phyloP scores from a whole-genome alignment of 1,139 yeast genomes.

The Eremothecium gossypii region DNA sequence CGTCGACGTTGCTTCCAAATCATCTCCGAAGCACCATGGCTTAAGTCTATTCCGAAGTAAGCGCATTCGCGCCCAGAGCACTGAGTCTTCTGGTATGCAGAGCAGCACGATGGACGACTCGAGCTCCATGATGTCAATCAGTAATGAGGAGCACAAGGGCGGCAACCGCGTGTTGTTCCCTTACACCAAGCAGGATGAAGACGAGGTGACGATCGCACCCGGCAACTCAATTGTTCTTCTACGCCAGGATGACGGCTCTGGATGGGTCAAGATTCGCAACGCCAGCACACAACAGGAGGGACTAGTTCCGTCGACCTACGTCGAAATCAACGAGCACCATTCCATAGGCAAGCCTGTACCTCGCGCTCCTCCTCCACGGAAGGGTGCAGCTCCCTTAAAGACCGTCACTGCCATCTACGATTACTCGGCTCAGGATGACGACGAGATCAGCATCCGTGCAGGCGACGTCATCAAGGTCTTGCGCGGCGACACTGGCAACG shows the following conservation, averaged over 20 bases:
- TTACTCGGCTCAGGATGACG: slow-evolving; percentile 73
- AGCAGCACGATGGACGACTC: slow-evolving; percentile 10
- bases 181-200: slow-evolving; percentile 64
- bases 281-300: slow-evolving; percentile 44
- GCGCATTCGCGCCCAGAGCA: slow-evolving; percentile 5
- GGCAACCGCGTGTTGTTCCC: slow-evolving; percentile 53
- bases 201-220: slow-evolving; percentile 54
- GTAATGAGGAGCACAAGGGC: slow-evolving; percentile 6
- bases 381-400: slow-evolving; percentile 39
- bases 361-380: slow-evolving; percentile 74
- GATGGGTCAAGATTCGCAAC: slow-evolving; percentile 67
- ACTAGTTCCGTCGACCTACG: slow-evolving; percentile 77
- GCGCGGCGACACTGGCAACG: slow-evolving; percentile 74
- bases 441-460: slow-evolving; percentile 60
- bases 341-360: slow-evolving; percentile 38
- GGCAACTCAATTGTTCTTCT: slow-evolving; percentile 57
- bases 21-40: slow-evolving; percentile 6
- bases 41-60: slow-evolving; percentile 7
- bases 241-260: slow-evolving; percentile 78
- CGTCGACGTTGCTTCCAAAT: slow-evolving; percentile 1
- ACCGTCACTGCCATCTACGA: slow-evolving; percentile 63
- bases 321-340: slow-evolving; percentile 38
- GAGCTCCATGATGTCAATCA: slow-evolving; percentile 6
- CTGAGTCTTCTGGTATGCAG: slow-evolving; percentile 9
- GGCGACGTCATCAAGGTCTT: slow-evolving; percentile 72